Conservation (phyloP, 2,329 filamentous ascomycete genomes). For the Nannizziopsis arthrosporioides region DNA sequence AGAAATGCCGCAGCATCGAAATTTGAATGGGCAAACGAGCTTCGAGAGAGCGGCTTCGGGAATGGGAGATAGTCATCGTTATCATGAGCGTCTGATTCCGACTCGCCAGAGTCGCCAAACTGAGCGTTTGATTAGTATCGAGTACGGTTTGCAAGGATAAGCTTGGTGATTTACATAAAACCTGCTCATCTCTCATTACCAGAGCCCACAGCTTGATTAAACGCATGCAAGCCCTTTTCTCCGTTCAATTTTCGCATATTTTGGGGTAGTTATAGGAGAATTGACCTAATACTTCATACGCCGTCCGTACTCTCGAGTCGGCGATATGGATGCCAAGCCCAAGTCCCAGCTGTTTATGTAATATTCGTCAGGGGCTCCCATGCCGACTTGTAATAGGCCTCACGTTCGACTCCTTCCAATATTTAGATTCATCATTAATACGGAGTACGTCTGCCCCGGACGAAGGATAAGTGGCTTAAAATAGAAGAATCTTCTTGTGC, state of each 20-base stretch:
- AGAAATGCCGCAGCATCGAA: constrained; percentile 79
- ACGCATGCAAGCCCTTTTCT: not conserved
- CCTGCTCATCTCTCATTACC: constrained; percentile 10
- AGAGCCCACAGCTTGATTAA: not conserved
- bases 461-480: too few species aligned
- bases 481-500: too few species aligned
- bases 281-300: not conserved
- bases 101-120: constrained; percentile 38
- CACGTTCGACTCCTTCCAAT: too few species aligned
- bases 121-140: constrained; percentile 14
- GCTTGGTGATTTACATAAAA: constrained; percentile 12
- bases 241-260: not conserved
- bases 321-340: not conserved
- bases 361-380: too few species aligned
- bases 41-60: constrained; percentile 68
- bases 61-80: constrained; percentile 69
- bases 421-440: too few species aligned
- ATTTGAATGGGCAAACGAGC: constrained; percentile 63
- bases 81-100: constrained; percentile 34
- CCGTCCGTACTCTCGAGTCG: not conserved
- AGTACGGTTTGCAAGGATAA: not conserved
- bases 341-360: too few species aligned
- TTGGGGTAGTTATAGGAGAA: too few species aligned
- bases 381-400: too few species aligned
- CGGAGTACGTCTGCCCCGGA: too few species aligned